Conservation (phyloP, 148 eudicot genomes). For the Dianthus caryophyllus region DNA sequence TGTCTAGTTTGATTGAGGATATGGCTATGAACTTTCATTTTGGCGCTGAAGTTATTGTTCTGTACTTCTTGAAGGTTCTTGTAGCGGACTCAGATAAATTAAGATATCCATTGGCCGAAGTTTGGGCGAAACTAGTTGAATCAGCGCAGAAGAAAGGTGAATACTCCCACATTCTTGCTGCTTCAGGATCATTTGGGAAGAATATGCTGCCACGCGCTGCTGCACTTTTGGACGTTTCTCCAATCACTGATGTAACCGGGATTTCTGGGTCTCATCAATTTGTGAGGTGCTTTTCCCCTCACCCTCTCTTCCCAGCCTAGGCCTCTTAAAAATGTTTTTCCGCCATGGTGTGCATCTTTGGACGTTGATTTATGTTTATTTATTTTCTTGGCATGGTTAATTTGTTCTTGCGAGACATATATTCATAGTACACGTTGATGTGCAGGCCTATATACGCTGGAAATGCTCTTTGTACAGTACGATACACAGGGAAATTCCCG, state of each 20-base stretch:
- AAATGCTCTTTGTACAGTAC: constrained; percentile 84
- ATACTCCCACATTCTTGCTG: constrained; percentile 75
- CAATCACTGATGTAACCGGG: constrained; percentile 70
- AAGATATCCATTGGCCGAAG: constrained; percentile 74
- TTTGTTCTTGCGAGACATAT: too few species aligned
- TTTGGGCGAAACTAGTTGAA: constrained; percentile 79
- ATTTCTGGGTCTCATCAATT: constrained; percentile 63
- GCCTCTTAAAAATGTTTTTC: neutral
- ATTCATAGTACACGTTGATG: constrained; percentile 18
- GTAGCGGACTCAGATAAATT: constrained; percentile 83
- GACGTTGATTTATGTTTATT: too few species aligned
- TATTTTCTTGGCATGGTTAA: too few species aligned
- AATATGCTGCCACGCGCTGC: constrained; percentile 91
- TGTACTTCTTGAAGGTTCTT: constrained; percentile 52
- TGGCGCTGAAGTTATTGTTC: constrained; percentile 12
- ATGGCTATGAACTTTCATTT: neutral
- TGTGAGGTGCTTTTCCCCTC: constrained; percentile 51
- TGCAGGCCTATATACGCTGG: constrained; percentile 98
- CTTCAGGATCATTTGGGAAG: constrained; percentile 89
- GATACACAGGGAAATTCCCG: constrained; percentile 65
- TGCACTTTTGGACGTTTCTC: constrained; percentile 91
- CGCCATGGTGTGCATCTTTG: too few species aligned
- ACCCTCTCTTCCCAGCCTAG: neutral
- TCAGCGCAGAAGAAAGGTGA: constrained; percentile 55
- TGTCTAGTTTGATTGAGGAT: neutral